Evolutionary conservation across 164 flowering plant species (phyloP), one percentile per base, ranked within the genome.

Genomic region (Umbellularia californica): DNA sequence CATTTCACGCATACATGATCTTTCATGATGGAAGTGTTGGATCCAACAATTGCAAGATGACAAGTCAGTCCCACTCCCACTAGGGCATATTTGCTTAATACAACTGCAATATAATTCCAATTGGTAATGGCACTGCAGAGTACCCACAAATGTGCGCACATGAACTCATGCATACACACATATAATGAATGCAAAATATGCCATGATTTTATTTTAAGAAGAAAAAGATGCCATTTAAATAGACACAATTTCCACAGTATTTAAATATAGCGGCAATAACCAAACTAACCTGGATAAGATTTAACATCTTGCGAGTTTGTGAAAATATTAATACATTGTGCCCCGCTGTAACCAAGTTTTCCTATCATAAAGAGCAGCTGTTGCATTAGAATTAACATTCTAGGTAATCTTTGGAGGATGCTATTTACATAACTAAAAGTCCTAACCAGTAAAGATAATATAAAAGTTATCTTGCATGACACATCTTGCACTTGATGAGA

Each of bases 401-500:
- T 23, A 30, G 25, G 62, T 9, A 24, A 50, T 13, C 22, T 10
- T 22, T 12, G 35, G 19, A 41, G 62, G 30, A 70, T 12, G n/a
- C n/a, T 1, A 50, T 70, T 7, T n/a, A 64, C 35, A 25, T 19
- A 6, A 25, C 20, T 25, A 7, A 25, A 15, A 66, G 47, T 24
- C 22, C 91, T 83, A 47, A 96, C 99, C 98, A 96, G 75, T 75
- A 96, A 82, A 67, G 97, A 85, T 58, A 87, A 3, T 70, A 94
- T 89, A 79, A 96, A 96, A 73, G 94, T 84, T 78, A 94, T 83
- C 84, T 96, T 96, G 99, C 97, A 96, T n/a, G 99, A 96, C 67
- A 91, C 74, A 52, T 84, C 91, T 73, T 82, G 82, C 65, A 79
- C 82, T 74, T 84, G 89, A 71, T 77, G 80, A 71, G 85, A 81